Base-by-base conservation (phyloP, 2,329 filamentous ascomycete genomes). In the Neoascochyta sp. region DNA sequence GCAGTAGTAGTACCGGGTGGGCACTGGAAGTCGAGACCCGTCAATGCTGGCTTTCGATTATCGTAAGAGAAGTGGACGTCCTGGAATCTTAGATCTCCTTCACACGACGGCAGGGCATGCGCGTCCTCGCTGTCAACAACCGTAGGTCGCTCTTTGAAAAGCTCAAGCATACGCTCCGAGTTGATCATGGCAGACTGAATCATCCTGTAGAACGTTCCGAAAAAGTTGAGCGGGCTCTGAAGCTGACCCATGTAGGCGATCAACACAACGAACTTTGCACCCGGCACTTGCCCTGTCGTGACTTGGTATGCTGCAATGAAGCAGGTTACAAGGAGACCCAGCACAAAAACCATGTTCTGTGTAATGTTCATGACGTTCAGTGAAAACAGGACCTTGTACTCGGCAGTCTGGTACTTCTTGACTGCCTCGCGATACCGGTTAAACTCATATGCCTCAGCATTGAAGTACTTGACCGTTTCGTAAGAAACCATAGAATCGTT, bases 401-500 rank as follows among this genome's bases (percentile, higher is more conserved):
- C 75, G 7, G 75, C 74, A 7, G 62, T 64, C 40, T 81, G 77
- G 46, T 73, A 80, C 41, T 69, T 69, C 28, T 64, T 57, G 0
- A 81, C 75, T 9, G 76, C 73, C 13, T 70, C 62, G 16, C 67
- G 69, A 49, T 78, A 81, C 5, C 75, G 66, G 29, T 71, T 65
- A 22, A 76, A 77, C 47, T 81, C 77, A 38, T 75, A 72, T 1
- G 62, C 62, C 39, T 80, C 73, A 11, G 77, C 76, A 41, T 78
- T 78, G 60, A 80, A 80, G 51, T 80, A 78, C 43, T 80, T 78
- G 24, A 81, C 77, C 1, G 77, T 80, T 67, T 98, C 92, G 62
- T 96, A 98, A n/a, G 88, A 94, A 41, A 92, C 88, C 70, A 98
- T 92, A 0, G 92, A 96, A 62, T 98, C 92, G 58, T 95, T 96